Evolutionary conservation across 176 grass and related monocot species (phyloP).

Genomic region (Musa schizocarpa): DNA sequence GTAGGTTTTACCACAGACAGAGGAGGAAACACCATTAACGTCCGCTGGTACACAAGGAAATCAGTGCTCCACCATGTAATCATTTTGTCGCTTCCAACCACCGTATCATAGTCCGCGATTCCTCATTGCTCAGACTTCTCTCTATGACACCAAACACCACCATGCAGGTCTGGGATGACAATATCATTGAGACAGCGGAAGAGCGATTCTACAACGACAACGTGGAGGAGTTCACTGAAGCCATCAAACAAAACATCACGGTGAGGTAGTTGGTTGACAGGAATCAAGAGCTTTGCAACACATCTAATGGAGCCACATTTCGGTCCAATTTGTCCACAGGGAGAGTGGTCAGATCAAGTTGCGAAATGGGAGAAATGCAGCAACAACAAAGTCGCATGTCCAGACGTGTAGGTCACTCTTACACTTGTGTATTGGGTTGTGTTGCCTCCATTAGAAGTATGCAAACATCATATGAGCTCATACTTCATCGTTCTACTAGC

Average conservation of each 20-base stretch:
- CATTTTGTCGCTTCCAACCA: not conserved
- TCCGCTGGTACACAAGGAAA: conserved; percentile 59
- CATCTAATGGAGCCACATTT: not conserved
- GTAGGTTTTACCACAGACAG: conserved; percentile 48
- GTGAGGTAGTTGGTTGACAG: not conserved
- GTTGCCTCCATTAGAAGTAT: not conserved
- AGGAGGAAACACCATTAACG: conserved; percentile 57
- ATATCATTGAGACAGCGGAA: conserved; percentile 11
- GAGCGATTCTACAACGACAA: not conserved
- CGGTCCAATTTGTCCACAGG: conserved; percentile 8
- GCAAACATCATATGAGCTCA: not conserved
- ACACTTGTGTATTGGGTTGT: not conserved
- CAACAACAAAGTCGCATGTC: conserved; percentile 33
- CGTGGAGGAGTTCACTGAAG: not conserved
- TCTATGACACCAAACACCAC: not conserved
- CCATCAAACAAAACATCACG: conserved; percentile 20
- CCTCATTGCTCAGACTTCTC: not conserved
- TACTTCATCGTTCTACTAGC: too few relatives aligned
- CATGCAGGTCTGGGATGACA: conserved; percentile 21
- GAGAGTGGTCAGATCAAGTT: conserved; percentile 47
- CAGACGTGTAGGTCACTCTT: conserved; percentile 32
- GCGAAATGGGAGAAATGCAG: conserved; percentile 41
- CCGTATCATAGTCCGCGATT: too few relatives aligned
- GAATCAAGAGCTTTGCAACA: not conserved
- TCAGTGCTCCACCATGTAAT: conserved; percentile 51